Evolutionary conservation across 2,329 filamentous ascomycete species (phyloP), one percentile per base, ranked within the genome.

Genomic region (Trichoderma arundinaceum): DNA sequence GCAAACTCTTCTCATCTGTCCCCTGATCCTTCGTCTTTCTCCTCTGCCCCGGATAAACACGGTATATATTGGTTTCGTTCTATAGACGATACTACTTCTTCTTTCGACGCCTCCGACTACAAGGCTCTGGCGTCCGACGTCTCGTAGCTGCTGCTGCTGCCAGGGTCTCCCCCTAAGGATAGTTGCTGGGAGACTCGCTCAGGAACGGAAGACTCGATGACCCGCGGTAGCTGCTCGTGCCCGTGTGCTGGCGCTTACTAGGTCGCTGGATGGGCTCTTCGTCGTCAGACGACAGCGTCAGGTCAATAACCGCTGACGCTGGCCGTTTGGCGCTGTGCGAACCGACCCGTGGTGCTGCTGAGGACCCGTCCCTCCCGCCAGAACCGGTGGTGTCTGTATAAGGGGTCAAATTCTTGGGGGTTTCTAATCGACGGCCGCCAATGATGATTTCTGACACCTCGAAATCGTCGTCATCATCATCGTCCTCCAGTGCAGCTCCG

Each of bases 241-340:
- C 62, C 5, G 72, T 76, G 44, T 72, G 77, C 67, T 82, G 81
- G 56, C 84, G 79, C 75, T 88, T 87, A 5, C 76, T 67, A 1
- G 82, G 77, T 8, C 81, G 81, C 38, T 78, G 77, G 2, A 78
- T 72, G 4, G 80, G 77, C 53, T 81, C 79, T 61, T 86, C 84
- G 51, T 86, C 83, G 66, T 86, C 85, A 59, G 80, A 79, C 54
- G 83, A 86, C 7, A 86, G 73, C 1, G 86, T 88, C 68, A 89
- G 75, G 70, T 88, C 86, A 67, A 88, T 88, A 2, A 88, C 82
- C 51, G 84, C 81, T 5, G 83, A 77, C 2, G 79, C 77, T 1
- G 81, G 78, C 22, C 85, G 80, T 73, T 87, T 87, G 63, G 73
- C 74, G 68, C 80, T 80, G 39, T 70, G 77, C 22, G 77, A 74